Base-by-base conservation (phyloP, 2,329 filamentous ascomycete species). In the Beauveria sp. region DNA sequence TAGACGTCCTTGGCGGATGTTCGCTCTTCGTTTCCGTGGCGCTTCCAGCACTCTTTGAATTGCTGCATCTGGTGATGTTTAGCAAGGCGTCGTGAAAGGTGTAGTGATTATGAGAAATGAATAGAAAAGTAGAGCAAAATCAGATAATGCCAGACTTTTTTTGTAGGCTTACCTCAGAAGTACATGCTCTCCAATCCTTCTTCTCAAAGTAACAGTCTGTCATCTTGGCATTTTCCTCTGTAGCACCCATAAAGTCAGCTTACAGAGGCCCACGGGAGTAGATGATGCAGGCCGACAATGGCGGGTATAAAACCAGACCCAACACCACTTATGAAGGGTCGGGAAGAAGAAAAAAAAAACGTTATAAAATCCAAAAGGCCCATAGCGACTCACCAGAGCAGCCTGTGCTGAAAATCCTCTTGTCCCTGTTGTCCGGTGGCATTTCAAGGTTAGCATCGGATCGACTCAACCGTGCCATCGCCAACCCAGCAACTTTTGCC, bases 151-250 rank as follows among this genome's bases (percentile, higher is more conserved):
- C 3, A 9, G 20, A 9, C 2, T n/a, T 4, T 8, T 20, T 16
- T 12, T 34, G 9, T 16, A 37, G 46, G 77, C 89, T 79, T 73
- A 96, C 93, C 84, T 97, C 93, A 66, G 86, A 81, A 71, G 89
- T 89, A 76, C 94, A 99, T 62, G 83, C 81, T 67, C 94, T 82
- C 93, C 94, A 99, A 72, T 99, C 94, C 73, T 92, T 96, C 81
- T 92, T 96, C 60, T 93, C 91, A 71, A 85, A 96, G 74, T 96
- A 96, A 76, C 94, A 99, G 73, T 97, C 91, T 41, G 92, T 97
- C 86, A 99, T 84, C 70, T 86, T 92, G 59, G 84, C 79, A 70
- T 97, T 96, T 71, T 97, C 93, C 24, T 85, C 93, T 97, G 66
- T 43, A 30, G 16, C 12, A 18, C 22, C 3, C 22, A 34, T 18